phyloP scores from a whole-genome alignment of 139 green algal species.

The Gonium pectorale region DNA sequence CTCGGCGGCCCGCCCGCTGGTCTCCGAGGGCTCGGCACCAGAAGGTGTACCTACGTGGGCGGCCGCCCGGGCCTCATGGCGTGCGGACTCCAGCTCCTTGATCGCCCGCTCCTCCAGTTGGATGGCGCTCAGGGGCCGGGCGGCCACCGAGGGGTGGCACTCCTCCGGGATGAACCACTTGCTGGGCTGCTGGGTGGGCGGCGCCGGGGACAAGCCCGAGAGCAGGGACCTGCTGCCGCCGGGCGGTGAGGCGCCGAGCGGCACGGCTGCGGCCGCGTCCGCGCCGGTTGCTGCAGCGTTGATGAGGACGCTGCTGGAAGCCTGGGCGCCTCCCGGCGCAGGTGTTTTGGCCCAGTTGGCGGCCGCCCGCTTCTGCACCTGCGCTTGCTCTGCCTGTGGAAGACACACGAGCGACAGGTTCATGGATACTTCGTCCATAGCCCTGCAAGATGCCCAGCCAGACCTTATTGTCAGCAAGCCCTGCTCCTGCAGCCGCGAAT shows the following conservation, averaged over 20 bases:
- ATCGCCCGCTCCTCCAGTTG: conserved; percentile 50
- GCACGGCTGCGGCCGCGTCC: background rate
- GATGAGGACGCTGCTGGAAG: background rate
- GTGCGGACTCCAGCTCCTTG: no score
- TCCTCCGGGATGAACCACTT: conserved; percentile 48
- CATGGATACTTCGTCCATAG: background rate
- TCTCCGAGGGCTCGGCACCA: no score
- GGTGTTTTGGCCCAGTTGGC: background rate
- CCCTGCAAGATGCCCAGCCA: no score
- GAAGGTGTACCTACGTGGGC: no score
- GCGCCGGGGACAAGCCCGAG: background rate
- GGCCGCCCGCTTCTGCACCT: conserved; percentile 6
- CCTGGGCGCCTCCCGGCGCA: background rate
- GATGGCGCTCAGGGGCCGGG: conserved; percentile 32
- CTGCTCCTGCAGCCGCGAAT: no score
- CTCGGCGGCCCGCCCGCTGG: no score
- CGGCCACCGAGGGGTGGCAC: background rate
- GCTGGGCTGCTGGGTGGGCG: conserved; percentile 14
- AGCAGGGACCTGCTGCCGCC: background rate
- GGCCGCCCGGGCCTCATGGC: no score
- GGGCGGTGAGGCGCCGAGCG: background rate
- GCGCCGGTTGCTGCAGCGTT: background rate
- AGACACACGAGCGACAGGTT: background rate
- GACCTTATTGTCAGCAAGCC: no score
- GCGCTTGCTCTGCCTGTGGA: conserved; percentile 20